Conservation (phyloP, 2,329 filamentous ascomycete species). For the Fusarium citri region DNA sequence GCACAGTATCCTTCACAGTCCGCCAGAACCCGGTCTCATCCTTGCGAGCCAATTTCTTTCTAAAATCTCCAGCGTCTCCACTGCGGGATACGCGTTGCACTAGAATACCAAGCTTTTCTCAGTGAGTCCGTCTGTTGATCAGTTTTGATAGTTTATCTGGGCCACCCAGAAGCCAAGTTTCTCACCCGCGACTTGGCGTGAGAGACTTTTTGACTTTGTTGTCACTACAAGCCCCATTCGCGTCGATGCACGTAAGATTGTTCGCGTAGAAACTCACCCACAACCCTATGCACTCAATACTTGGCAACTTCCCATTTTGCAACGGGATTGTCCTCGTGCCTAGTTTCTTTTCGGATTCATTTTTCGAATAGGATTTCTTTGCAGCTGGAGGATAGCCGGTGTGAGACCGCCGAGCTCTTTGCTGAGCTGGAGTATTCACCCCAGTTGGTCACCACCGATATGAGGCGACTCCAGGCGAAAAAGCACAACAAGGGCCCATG, state of each 20-base stretch:
- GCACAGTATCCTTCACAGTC: constrained; percentile 38
- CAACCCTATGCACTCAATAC: constrained; percentile 2
- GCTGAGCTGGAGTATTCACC: not conserved
- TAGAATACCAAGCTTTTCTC: constrained; percentile 44
- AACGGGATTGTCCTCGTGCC: not conserved
- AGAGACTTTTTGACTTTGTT: not conserved
- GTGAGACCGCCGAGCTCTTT: not conserved
- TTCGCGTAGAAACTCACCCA: not conserved
- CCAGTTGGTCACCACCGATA: constrained; percentile 1
- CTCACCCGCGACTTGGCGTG: constrained; percentile 2
- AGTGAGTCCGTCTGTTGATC: constrained; percentile 35
- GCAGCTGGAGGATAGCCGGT: constrained; percentile 8
- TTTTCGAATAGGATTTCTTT: constrained; percentile 9
- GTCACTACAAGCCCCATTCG: constrained; percentile 10
- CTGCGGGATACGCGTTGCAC: constrained; percentile 34
- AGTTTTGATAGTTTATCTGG: constrained; percentile 14
- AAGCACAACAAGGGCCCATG: constrained; percentile 17
- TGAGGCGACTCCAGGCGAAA: constrained; percentile 15
- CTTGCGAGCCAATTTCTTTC: constrained; percentile 32
- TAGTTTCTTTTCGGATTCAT: not conserved
- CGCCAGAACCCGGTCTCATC: constrained; percentile 7
- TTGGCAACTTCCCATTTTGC: constrained; percentile 6
- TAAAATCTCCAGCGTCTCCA: constrained; percentile 38
- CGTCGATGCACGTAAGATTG: constrained; percentile 34
- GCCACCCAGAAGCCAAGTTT: constrained; percentile 11